Evolutionary conservation across 805 yeast genomes (phyloP).

Genomic region (Allodekkera sacchari): DNA sequence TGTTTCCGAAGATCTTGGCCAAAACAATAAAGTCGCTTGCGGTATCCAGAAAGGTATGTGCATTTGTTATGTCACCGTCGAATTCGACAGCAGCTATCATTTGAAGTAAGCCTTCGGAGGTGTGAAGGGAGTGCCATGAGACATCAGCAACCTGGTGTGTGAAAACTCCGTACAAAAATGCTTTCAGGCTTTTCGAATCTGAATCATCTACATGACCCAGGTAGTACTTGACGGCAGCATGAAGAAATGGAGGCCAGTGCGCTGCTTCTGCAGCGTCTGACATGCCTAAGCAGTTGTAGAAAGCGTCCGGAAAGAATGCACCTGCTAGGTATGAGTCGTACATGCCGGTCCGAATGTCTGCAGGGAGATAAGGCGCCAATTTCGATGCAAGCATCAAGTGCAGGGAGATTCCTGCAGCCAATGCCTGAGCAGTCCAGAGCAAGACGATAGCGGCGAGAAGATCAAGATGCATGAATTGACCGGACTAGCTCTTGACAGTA

Average conservation of each 20-base stretch:
- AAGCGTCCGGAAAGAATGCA: constrained; percentile 62
- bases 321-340: constrained; percentile 42
- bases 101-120: constrained; percentile 41
- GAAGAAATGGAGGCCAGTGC: constrained; percentile 65
- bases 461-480: too few relatives aligned
- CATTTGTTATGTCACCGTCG: constrained; percentile 36
- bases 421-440: too few relatives aligned
- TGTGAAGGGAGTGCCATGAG: constrained; percentile 57
- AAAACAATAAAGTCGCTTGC: constrained; percentile 56
- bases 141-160: constrained; percentile 59
- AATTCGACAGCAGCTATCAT: constrained; percentile 47
- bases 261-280: constrained; percentile 50
- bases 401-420: constrained; percentile 24
- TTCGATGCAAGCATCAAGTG: constrained; percentile 31
- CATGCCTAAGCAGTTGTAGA: constrained; percentile 48
- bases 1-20: constrained; percentile 27
- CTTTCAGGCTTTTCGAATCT: constrained; percentile 27
- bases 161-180: constrained; percentile 51
- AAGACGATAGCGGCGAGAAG: too few relatives aligned
- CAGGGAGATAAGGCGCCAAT: constrained; percentile 24
- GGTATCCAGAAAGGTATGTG: constrained; percentile 50
- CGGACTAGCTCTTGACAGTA: too few relatives aligned
- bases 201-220: constrained; percentile 20
- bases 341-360: constrained; percentile 16
- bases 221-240: constrained; percentile 37